Evolutionary conservation across 495 filamentous ascomycete genomes (phyloP), one percentile per base, ranked within the genome.

Genomic region (Penicillium nucicola): DNA sequence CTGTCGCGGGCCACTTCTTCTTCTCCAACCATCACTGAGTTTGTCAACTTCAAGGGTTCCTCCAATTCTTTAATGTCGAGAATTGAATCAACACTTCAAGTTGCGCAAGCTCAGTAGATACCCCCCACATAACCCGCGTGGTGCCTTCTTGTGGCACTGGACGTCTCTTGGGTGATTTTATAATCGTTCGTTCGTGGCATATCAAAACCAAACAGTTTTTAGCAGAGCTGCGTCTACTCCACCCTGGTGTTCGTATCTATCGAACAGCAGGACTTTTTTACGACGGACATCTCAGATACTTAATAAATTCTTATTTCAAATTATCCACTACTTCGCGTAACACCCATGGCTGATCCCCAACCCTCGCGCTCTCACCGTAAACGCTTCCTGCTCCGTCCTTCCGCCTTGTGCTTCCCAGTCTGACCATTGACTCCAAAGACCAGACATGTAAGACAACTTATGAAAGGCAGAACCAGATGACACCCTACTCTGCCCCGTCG

Each of bases 211-310:
- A 72, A 74, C 72, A 70, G 74, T 71, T 76, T 77, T 72, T 77
- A 77, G 74, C 74, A 77, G 74, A 56, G 61, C 74, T 71, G 74
- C 72, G 74, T 77, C 74, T 76, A 77, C 72, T 77, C 74, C 74
- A 77, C 74, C 74, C 72, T 74, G 72, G 65, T 73, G 71, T 66
- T 72, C 59, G 60, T 36, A 57, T 55, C 43, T 36, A 67, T 75
- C 58, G 71, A 66, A 67, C 69, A 60, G 61, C 72, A 73, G 74
- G 74, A 77, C 74, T 77, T 71, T 74, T 71, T 62, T 69, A 75
- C 65, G 74, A 77, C 74, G 72, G 59, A 77, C 74, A 77, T 76
- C 49, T 20, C 53, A 36, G 23, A 12, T 25, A 30, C 17, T 40
- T 28, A 28, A 28, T 28, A 8, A 9, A 28, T 8, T 28, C 10